Conservation (phyloP, 2,329 filamentous ascomycete species). For the Xylaria sp. region DNA sequence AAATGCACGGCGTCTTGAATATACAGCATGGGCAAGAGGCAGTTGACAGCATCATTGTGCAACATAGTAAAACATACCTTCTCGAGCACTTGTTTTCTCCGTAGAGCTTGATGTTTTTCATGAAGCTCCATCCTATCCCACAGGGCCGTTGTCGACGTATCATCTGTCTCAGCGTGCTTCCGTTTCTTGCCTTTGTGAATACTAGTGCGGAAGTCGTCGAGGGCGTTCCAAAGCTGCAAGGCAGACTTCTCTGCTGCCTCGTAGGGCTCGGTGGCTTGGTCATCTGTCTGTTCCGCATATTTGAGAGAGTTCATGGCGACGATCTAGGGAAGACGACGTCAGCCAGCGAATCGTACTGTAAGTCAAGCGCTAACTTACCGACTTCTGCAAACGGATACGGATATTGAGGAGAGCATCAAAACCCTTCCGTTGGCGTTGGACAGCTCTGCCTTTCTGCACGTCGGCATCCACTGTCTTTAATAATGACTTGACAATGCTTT, state of each 20-base stretch:
- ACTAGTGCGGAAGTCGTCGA: constrained; percentile 74
- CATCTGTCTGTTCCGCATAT: constrained; percentile 56
- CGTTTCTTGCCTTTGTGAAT: constrained; percentile 71
- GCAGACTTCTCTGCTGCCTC: constrained; percentile 86
- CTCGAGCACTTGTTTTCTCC: constrained; percentile 78
- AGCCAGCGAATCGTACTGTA: not conserved
- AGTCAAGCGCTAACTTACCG: constrained; percentile 48
- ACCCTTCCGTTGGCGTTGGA: constrained; percentile 83
- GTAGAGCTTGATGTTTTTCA: constrained; percentile 67
- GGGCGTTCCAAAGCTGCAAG: constrained; percentile 83
- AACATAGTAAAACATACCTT: constrained; percentile 50
- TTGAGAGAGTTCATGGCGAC: constrained; percentile 81
- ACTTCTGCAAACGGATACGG: constrained; percentile 93
- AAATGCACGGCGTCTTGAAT: not conserved
- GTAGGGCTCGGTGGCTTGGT: constrained; percentile 63
- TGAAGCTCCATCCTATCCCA: constrained; percentile 76
- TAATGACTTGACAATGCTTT: constrained; percentile 69
- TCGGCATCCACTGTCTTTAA: constrained; percentile 77
- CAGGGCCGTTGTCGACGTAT: constrained; percentile 71
- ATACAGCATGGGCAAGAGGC: not conserved
- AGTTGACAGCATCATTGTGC: not conserved
- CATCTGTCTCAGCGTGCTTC: constrained; percentile 63
- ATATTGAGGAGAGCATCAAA: constrained; percentile 92
- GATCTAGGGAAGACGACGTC: constrained; percentile 53
- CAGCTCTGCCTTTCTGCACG: constrained; percentile 83